Base-by-base conservation (phyloP, 805 yeast species). In the Hyphopichia homilentoma region DNA sequence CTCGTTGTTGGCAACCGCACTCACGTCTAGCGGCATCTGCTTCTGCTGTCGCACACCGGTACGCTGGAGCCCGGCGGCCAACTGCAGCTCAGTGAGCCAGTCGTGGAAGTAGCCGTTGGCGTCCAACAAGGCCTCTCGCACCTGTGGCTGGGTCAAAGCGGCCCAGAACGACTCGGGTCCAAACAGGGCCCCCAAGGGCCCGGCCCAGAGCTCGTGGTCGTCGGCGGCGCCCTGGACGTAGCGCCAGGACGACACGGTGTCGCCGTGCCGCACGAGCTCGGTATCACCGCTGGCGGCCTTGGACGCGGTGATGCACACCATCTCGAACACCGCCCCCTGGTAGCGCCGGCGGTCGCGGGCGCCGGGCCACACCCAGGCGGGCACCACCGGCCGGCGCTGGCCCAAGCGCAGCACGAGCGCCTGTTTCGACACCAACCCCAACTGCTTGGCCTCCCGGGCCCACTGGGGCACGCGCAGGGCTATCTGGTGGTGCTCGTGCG, bases 221-320 rank as follows among this genome's bases (percentile, higher is more conserved):
- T 88, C 97, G 0, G 93, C 96, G 0, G 96, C 93, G 1, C 97
- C 97, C 55, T 87, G 96, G 1, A 87, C 84, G 49, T 88, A 88
- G 15, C 52, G 43, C 53, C 59, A 56, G 5, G 50, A 30, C 8
- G 17, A 12, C 33, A 34, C 20, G 14, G 27, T 15, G 32, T 5
- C 16, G 36, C 31, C 14, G 11, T 34, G 27, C 14, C 40, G 25
- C 13, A 30, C 21, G 14, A 35, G 19, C 3, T 29, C 23, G 5
- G 28, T 25, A 7, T 35, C 34, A 5, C 32, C 38, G 7, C 37
- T 33, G 7, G 33, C 19, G 24, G 65, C 67, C 35, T 67, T 64
- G 26, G 89, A 81, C 0, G 84, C 81, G 0, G 87, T 80, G 31
- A 85, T 68, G 30, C 75, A 57, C 18, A 9, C 11, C 7, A 7